phyloP scores from a whole-genome alignment of 805 yeast genomes.

The Schizosaccharomyces octosporus region DNA sequence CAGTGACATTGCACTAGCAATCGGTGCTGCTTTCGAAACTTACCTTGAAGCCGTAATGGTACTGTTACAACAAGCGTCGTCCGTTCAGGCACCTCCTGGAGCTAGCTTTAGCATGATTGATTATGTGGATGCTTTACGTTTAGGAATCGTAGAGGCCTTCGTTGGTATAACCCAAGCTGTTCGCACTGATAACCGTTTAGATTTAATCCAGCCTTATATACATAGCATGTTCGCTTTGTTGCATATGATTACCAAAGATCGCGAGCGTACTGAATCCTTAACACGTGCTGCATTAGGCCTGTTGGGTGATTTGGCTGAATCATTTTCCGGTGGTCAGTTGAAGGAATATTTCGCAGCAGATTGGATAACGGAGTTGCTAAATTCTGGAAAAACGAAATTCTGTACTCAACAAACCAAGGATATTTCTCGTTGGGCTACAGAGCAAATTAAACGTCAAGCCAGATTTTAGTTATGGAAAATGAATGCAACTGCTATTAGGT shows the following conservation, averaged over 20 bases:
- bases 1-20: slow-evolving; percentile 83
- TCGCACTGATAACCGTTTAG: slow-evolving; percentile 15
- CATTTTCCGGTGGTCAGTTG: slow-evolving; percentile 58
- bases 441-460: slow-evolving; percentile 19
- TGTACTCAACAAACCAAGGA: slow-evolving; percentile 42
- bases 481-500: not conserved
- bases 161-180: slow-evolving; percentile 79
- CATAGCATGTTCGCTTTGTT: slow-evolving; percentile 49
- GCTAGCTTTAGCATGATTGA: slow-evolving; percentile 51
- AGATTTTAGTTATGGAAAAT: not conserved
- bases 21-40: slow-evolving; percentile 52
- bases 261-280: slow-evolving; percentile 37
- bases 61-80: slow-evolving; percentile 23
- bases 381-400: slow-evolving; percentile 40
- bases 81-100: slow-evolving; percentile 18
- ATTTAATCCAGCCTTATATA: slow-evolving; percentile 37
- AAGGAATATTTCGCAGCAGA: slow-evolving; percentile 38
- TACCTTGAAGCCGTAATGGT: slow-evolving; percentile 60
- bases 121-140: slow-evolving; percentile 45
- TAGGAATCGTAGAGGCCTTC: slow-evolving; percentile 82
- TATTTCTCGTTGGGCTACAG: slow-evolving; percentile 96
- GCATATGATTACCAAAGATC: slow-evolving; percentile 32
- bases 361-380: slow-evolving; percentile 62
- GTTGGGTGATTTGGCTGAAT: slow-evolving; percentile 75
- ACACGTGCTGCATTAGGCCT: slow-evolving; percentile 72